These are phyloP conservation scores for Cornus florida DNA, from an alignment of 148 eudicot species.

Conservation along the genomic window DNA sequence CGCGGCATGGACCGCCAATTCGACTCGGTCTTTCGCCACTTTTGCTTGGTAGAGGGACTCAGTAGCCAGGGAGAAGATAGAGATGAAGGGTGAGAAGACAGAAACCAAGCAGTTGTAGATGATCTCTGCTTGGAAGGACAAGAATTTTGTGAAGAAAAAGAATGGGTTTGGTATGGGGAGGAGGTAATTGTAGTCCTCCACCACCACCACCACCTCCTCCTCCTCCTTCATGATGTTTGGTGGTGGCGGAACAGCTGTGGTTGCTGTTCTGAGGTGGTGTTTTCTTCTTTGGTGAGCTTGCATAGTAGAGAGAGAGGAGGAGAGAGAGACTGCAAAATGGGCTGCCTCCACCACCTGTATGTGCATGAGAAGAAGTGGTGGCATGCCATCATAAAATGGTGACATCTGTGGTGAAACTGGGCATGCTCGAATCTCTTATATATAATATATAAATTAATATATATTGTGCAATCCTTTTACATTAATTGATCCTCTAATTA, in stretches of 20 bases:
- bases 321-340: no score
- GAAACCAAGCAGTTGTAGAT: constrained; percentile 24
- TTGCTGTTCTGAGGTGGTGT: not conserved
- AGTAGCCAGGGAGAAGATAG: constrained; percentile 22
- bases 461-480: no score
- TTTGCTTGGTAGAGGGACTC: constrained; percentile 15
- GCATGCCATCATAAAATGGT: not conserved
- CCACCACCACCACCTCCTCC: not conserved
- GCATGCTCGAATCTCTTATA: no score
- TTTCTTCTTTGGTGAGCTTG: not conserved
- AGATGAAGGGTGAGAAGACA: constrained; percentile 23
- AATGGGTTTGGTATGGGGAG: constrained; percentile 28
- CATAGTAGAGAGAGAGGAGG: not conserved
- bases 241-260: not conserved
- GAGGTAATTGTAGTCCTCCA: not conserved
- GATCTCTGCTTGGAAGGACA: constrained; percentile 37
- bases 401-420: constrained; percentile 12
- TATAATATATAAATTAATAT: no score
- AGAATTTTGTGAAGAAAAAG: constrained; percentile 30
- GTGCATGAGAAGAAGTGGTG: constrained; percentile 13
- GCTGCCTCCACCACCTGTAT: not conserved
- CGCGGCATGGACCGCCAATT: not conserved
- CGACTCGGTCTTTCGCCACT: constrained; percentile 1
- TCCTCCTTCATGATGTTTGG: constrained; percentile 6
- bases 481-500: no score